Evolutionary conservation across 164 flowering plant species (phyloP), one percentile per base, ranked within the genome.

Genomic region (Echeveria elegans): DNA sequence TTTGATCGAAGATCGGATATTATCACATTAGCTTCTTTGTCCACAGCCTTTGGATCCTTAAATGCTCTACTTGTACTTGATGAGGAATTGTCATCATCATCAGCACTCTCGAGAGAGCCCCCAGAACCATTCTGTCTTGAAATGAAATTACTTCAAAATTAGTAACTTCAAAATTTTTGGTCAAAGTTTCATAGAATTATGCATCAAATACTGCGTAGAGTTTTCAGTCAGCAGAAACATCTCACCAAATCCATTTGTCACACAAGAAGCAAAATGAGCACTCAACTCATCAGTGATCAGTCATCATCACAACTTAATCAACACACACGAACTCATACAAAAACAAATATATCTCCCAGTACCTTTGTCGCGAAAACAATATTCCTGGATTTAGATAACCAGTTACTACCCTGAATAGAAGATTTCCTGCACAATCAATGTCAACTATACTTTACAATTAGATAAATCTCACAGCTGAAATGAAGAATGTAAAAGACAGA

Each of bases 111-210:
- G 12, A 68, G 41, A 24, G 66, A 21, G 16, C 9, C 78, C 61
- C 65, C 65, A 15, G 78, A 69, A 69, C 82, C 82, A 63, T 64
- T 82, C 88, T 84, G 82, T 59, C 61, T 72, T 29, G 59, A 21
- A 59, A 71, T 14, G 43, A 6, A 43, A 16, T 43, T 43, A 43
- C 16, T 18, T 11, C 1, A 1, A 18, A 43, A 43, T 43, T 16
- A 43, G 47, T 43, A 18, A 18, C 47, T 43, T 15, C 16, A 56
- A 56, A 26, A 26, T 23, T 28, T 56, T 56, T 3, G 3, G 11
- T 41, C 2, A 60, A 10, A 43, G 18, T 8, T 50, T 30, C 37
- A n/a, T 4, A 9, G 23, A 19, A 23, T 9, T 68, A n/a, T 34
- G 12, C 37, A 68, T 53, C 60, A 53, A 53, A 31, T 4, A 53